A percentile compares a stretch with the other conserved stretches of the same genome.
Conservation (phyloP, 139 green algal genomes). For the Tetratostichococcus sp. region DNA sequence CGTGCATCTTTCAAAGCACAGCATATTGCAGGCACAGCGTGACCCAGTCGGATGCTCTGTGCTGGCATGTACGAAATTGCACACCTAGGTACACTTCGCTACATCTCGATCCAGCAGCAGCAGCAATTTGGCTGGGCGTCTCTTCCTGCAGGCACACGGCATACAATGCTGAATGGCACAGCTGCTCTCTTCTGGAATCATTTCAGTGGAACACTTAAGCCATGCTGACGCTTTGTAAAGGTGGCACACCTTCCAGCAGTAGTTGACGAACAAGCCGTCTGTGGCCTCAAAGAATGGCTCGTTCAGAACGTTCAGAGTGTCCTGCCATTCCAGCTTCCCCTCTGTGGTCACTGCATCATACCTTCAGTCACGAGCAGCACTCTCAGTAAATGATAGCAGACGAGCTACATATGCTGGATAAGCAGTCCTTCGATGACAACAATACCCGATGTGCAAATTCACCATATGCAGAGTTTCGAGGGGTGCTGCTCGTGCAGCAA, state of each 20-base stretch:
- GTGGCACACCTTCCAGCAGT: constrained; percentile 48
- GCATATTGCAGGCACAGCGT: no score
- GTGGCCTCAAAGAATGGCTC: constrained; percentile 63
- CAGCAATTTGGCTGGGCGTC: constrained; percentile 5
- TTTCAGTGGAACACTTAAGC: not conserved
- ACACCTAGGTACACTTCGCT: constrained; percentile 72
- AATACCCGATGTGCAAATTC: no score
- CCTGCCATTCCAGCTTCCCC: constrained; percentile 76
- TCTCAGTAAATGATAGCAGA: no score
- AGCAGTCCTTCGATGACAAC: no score
- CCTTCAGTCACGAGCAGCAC: no score
- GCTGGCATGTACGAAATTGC: not conserved
- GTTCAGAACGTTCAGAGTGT: constrained; percentile 66
- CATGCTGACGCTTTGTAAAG: not conserved
- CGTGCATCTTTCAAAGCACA: no score
- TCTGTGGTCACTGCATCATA: constrained; percentile 81
- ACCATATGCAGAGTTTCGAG: constrained; percentile 5
- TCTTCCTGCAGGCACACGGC: not conserved
- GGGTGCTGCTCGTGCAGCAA: constrained; percentile 11
- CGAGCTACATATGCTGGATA: no score
- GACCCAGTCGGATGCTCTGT: no score
- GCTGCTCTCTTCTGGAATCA: not conserved
- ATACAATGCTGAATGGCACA: no score
- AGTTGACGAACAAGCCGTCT: constrained; percentile 80
- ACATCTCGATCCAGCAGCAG: constrained; percentile 26